Percentiles rank a stretch among this genome's conserved stretches.
Conservation (phyloP, 352 stramenopile species). For the Phytophthora colocasiae region DNA sequence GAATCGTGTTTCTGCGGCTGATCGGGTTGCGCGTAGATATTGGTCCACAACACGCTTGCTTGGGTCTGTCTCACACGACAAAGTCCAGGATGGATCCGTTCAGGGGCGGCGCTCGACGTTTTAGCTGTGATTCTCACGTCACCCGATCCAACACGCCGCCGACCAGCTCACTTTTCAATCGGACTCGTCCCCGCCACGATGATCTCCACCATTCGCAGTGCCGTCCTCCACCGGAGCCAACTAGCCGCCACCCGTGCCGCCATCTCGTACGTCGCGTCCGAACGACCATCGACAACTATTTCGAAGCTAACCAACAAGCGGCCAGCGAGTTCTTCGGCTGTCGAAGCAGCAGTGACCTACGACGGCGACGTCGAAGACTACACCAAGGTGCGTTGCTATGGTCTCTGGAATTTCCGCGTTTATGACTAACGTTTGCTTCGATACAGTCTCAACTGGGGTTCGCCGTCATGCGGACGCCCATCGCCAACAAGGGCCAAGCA, state of each 20-base stretch:
- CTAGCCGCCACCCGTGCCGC: slow-evolving; percentile 9
- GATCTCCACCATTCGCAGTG: slow-evolving; percentile 28
- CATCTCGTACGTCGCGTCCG: slow-evolving; percentile 27
- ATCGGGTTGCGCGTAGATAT: slow-evolving; percentile 16
- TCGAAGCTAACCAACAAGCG: slow-evolving; percentile 24
- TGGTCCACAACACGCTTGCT: slow-evolving; percentile 4
- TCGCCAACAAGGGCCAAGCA: slow-evolving; percentile 93
- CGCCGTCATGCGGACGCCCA: slow-evolving; percentile 76
- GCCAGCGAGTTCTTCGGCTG: slow-evolving; percentile 20
- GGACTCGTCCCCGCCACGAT: slow-evolving; percentile 7
- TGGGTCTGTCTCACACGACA: slow-evolving; percentile 30
- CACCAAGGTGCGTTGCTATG: slow-evolving; percentile 5
- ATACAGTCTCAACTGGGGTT: slow-evolving; percentile 21
- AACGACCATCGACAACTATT: background rate
- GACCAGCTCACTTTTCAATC: slow-evolving; percentile 31
- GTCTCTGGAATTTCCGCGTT: slow-evolving; percentile 6
- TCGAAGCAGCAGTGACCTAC: slow-evolving; percentile 7
- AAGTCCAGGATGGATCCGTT: slow-evolving; percentile 18
- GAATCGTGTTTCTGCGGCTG: slow-evolving; percentile 28
- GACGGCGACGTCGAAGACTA: slow-evolving; percentile 17
- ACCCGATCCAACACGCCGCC: slow-evolving; percentile 5
- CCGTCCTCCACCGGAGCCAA: slow-evolving; percentile 15
- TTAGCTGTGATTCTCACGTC: slow-evolving; percentile 13
- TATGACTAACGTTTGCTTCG: slow-evolving; percentile 5
- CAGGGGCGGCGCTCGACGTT: slow-evolving; percentile 8